phyloP scores from a whole-genome alignment of 164 flowering plant genomes.

The Amborella trichopoda region DNA sequence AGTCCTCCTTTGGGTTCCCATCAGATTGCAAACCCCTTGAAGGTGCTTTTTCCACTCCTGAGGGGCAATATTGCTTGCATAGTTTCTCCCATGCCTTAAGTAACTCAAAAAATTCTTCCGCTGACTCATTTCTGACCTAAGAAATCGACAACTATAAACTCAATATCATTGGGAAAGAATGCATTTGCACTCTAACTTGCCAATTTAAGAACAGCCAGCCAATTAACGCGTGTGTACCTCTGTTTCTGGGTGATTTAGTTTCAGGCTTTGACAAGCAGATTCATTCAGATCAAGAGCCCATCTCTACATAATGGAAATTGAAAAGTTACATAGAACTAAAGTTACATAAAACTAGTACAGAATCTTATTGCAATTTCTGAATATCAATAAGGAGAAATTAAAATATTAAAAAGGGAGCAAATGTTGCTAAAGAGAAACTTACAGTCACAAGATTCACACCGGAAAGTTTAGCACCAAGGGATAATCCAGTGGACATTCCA shows the following conservation, averaged over 20 bases:
- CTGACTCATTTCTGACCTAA: slow-evolving; percentile 78
- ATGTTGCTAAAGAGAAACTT: slow-evolving; percentile 7
- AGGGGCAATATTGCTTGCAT: slow-evolving; percentile 30
- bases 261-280: slow-evolving; percentile 75
- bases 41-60: slow-evolving; percentile 6
- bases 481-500: slow-evolving; percentile 94
- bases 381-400: no score
- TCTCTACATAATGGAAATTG: slow-evolving; percentile 24
- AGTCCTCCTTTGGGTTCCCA: no score
- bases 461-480: slow-evolving; percentile 68
- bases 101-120: slow-evolving; percentile 67
- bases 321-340: slow-evolving; percentile 7
- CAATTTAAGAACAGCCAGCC: no score
- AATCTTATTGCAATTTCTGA: no score
- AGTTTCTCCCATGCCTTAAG: slow-evolving; percentile 77
- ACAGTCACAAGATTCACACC: slow-evolving; percentile 61
- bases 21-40: no score
- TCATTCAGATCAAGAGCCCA: slow-evolving; percentile 71
- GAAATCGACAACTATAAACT: slow-evolving; percentile 1
- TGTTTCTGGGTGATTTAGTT: slow-evolving; percentile 70
- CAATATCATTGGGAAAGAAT: not conserved
- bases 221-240: slow-evolving; percentile 43
- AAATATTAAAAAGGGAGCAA: no score
- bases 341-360: no score
- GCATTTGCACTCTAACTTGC: no score